Base-by-base conservation (phyloP, 768 basidiomycete genomes). In the Mycena maculata region DNA sequence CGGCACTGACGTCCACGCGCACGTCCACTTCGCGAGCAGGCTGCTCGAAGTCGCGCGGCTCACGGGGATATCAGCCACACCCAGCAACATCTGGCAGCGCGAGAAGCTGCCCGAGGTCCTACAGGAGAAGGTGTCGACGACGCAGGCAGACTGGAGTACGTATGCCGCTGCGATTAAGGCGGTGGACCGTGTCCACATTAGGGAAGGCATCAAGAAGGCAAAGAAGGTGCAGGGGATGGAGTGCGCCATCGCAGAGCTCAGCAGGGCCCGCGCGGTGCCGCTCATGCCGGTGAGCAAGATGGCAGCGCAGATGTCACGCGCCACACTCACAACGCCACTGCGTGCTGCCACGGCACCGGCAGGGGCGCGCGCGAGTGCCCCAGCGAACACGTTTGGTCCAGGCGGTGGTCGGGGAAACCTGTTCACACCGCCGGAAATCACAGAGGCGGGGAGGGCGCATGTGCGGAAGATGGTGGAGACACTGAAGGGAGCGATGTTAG, bases 21-120 rank as follows among this genome's bases (percentile, higher is more conserved):
- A 63, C 50, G 44, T 71, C 68, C 25, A 60, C 28, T 65, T 64
- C 10, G 65, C 68, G 0, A 71, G 68, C 30, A 39, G 50, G 23
- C 44, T 68, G 16, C 30, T 65, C 13, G 58, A 49, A 15, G 18
- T 42, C 11, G 67, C 67, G 10, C 3, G n/a, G 27, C 36, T 47
- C 3, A 62, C 62, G 27, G 44, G 27, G 2, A 41, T 68, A 13
- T 56, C 11, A 1, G 25, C 20, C 42, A 61, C 63, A 12, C 15
- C 47, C 25, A 39, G 53, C 30, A 50, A 58, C 16, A 61, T 65
- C 41, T 65, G 49, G 62, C 63, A 65, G 60, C 57, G 68, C 22
- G 58, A 61, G n/a, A 30, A 49, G 28, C 41, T 65, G n/a, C 63
- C 64, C 20, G 63, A 57, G 9, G 56, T 60, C 8, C 23, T 69